A percentile compares a stretch with the other conserved stretches of the same genome.
Conservation (phyloP, 177 flowering plant species). For the Vitis hybrid region DNA sequence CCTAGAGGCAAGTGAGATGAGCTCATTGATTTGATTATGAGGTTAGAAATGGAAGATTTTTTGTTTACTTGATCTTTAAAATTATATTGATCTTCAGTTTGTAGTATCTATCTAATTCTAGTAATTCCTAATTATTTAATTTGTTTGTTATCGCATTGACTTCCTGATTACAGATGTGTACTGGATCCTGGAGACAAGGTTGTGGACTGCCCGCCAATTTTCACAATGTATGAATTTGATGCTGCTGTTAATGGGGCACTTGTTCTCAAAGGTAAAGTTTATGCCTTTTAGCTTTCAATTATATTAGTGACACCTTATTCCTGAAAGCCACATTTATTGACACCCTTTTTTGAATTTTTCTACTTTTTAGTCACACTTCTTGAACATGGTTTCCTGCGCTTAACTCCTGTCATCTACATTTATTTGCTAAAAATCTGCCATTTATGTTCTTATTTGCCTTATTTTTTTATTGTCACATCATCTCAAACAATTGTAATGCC, state of each 20-base stretch:
- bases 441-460: background rate
- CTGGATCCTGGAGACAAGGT: constrained; percentile 98
- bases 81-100: background rate
- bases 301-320: no score
- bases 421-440: background rate
- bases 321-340: no score
- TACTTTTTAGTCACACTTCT: background rate
- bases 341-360: background rate
- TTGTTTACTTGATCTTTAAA: background rate
- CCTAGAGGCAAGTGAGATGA: constrained; percentile 92
- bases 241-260: constrained; percentile 92
- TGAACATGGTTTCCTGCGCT: background rate
- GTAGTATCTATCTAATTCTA: background rate
- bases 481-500: background rate
- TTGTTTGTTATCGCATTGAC: background rate
- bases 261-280: constrained; percentile 69
- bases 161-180: constrained; percentile 65
- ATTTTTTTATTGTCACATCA: background rate
- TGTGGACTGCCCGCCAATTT: constrained; percentile 96
- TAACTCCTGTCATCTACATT: background rate
- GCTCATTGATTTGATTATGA: constrained; percentile 91
- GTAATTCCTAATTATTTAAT: background rate
- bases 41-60: constrained; percentile 37
- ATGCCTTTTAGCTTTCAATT: background rate
- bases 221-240: constrained; percentile 98